phyloP scores from a whole-genome alignment of 257 asterid species.

The Lavandula angustifolia region DNA sequence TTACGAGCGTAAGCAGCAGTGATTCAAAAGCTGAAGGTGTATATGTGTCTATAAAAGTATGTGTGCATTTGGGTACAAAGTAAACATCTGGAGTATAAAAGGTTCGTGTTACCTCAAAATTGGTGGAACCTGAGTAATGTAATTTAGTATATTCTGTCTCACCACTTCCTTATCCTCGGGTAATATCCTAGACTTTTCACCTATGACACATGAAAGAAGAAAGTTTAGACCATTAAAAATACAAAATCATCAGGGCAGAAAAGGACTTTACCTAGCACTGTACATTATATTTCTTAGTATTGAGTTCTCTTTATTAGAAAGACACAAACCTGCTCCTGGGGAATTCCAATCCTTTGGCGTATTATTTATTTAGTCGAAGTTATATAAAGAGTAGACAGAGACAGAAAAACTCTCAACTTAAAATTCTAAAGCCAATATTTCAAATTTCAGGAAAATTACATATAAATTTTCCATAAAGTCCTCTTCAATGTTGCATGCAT shows the following conservation, averaged over 20 bases:
- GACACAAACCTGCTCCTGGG: background rate
- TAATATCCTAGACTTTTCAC: slow-evolving; percentile 73
- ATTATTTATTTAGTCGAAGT: too few relatives aligned
- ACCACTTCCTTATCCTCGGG: slow-evolving; percentile 88
- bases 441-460: background rate
- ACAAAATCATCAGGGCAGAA: background rate
- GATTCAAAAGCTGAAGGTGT: background rate
- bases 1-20: background rate
- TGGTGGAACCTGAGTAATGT: slow-evolving; percentile 76
- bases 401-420: too few relatives aligned
- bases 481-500: background rate
- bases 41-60: background rate
- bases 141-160: slow-evolving; percentile 83
- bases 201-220: slow-evolving; percentile 43
- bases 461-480: background rate
- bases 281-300: background rate
- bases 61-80: background rate
- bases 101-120: slow-evolving; percentile 63
- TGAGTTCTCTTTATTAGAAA: background rate
- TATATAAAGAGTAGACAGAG: too few relatives aligned
- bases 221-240: background rate
- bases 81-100: background rate
- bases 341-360: background rate
- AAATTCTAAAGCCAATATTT: too few relatives aligned
- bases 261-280: background rate